Evolutionary conservation across 805 yeast species (phyloP), one percentile per base, ranked within the genome.

Genomic region (Myxozyma neglecta): DNA sequence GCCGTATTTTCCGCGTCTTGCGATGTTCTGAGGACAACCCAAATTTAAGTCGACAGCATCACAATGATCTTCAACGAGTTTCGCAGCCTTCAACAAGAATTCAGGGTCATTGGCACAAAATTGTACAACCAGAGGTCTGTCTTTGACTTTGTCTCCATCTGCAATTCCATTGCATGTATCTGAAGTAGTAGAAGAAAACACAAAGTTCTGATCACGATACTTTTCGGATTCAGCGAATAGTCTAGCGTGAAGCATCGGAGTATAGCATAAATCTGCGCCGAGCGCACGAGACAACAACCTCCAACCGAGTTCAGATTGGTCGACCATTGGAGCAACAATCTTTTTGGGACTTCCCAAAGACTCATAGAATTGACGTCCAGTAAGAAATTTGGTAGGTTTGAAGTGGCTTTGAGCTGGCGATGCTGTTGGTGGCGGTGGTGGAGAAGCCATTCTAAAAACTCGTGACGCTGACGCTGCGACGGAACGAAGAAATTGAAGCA

Each of bases 11-110:
- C 99, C 99, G 74, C 90, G 89, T 65, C 82, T 83, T 0, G 99
- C 99, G 63, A 94, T 94, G 1, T 97, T 97, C 74, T 94, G 99
- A 0, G 99, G 99, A 74, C 99, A 94, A 0, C 99, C 99, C 60
- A 94, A 79, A 71, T 94, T 94, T 68, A 94, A 80, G 75, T 94
- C 99, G 32, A 94, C 96, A 0, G 97, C 99, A 76, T 93, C 98
- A 75, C 98, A 93, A 63, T 83, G 80, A 55, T 86, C 89, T 60
- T 86, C 89, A 1, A 94, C 96, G 29, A 79, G 77, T 68, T 82
- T 81, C 0, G 98, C 98, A 2, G 99, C 98, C 49, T 80, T 73
- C 13, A 94, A 75, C 32, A 94, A 77, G 68, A 84, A 85, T 6
- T 90, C 96, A 0, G 97, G 93, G 69, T 94, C 96, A 73, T 94